Base-by-base conservation (phyloP, 2,329 filamentous ascomycete genomes). In the Sporothrix mexicana region DNA sequence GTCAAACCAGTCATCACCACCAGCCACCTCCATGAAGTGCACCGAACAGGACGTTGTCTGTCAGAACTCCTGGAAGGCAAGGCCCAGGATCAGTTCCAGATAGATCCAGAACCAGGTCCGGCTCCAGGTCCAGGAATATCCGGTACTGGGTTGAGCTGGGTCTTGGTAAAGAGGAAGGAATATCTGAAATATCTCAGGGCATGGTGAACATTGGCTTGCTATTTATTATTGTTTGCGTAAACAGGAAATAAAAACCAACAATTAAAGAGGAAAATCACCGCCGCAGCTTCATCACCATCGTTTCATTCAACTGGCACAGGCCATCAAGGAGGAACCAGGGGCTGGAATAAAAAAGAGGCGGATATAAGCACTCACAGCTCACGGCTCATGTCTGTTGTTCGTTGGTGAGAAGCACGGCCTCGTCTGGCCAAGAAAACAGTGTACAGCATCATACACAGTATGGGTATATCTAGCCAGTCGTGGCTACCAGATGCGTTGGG, bases 281-380 rank as follows among this genome's bases (percentile, higher is more conserved):
- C 61, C 61, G 17, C 61, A 66, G 61, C 61, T 41, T 66, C n/a
- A 47, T 47, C 61, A 66, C 41, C 61, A 47, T 47, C 41, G 61
- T 64, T 47, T 64, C 61, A 64, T 64, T 64, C 61, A 20, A 23
- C 20, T 66, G 41, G 61, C 61, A 66, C 61, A 47, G 41, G 20
- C 61, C 61, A 66, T 25, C 61, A 47, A 36, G 61, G 61, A 66
- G 41, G n/a, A 20, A n/a, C 61, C 41, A 66, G 41, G 59, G 20
- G 20, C 23, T 23, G 8, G 43, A 13, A 25, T 36, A 36, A 20
- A 25, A 25, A 47, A 23, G 61, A 64, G 61, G 61, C 61, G 61
- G 61, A 66, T 47, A 47, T 47, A 25, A 45, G 20, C 61, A 66
- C 36, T 17, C 20, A 45, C 41, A 6, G 17, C 20, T 67, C 23